A percentile compares a stretch with the other conserved stretches of the same genome.
phyloP scores from a whole-genome alignment of 2,329 filamentous ascomycete species.

The Orbilia ellipsospora region DNA sequence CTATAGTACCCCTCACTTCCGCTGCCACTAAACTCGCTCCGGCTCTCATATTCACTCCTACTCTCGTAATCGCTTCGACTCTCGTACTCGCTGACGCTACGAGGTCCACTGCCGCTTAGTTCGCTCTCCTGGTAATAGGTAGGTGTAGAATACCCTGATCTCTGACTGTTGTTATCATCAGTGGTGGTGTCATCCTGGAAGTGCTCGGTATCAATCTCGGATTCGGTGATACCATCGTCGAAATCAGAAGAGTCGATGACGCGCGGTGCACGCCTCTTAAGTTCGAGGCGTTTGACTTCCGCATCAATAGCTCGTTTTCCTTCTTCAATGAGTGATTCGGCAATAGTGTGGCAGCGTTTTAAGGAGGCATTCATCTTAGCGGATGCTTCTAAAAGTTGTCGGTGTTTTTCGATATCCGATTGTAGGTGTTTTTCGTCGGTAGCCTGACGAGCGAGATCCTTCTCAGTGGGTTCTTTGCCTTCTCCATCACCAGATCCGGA shows the following conservation, averaged over 20 bases:
- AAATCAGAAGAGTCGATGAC: constrained; percentile 41
- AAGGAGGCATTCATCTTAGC: constrained; percentile 96
- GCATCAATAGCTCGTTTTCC: constrained; percentile 79
- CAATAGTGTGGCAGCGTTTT: constrained; percentile 87
- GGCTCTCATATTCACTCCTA: constrained; percentile 43
- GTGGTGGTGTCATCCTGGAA: constrained; percentile 37
- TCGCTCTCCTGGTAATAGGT: constrained; percentile 51
- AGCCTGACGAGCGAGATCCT: constrained; percentile 69
- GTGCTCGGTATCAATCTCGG: constrained; percentile 36
- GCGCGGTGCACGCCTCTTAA: constrained; percentile 26
- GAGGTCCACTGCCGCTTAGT: constrained; percentile 38
- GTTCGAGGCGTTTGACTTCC: constrained; percentile 3
- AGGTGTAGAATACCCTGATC: constrained; percentile 43
- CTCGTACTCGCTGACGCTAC: constrained; percentile 45
- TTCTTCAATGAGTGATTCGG: constrained; percentile 88
- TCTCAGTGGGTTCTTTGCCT: constrained; percentile 60
- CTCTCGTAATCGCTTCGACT: constrained; percentile 47
- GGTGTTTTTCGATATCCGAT: constrained; percentile 86
- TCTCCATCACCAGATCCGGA: constrained; percentile 66
- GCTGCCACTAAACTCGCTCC: constrained; percentile 49
- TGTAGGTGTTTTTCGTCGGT: constrained; percentile 85
- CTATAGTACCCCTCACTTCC: constrained; percentile 50
- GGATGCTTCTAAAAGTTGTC: constrained; percentile 85
- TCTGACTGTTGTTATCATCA: constrained; percentile 45
- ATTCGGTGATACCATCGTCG: constrained; percentile 46